These are phyloP conservation scores for Citropsis articulata DNA, from an alignment of 345 rosid species.

Conservation along the genomic window DNA sequence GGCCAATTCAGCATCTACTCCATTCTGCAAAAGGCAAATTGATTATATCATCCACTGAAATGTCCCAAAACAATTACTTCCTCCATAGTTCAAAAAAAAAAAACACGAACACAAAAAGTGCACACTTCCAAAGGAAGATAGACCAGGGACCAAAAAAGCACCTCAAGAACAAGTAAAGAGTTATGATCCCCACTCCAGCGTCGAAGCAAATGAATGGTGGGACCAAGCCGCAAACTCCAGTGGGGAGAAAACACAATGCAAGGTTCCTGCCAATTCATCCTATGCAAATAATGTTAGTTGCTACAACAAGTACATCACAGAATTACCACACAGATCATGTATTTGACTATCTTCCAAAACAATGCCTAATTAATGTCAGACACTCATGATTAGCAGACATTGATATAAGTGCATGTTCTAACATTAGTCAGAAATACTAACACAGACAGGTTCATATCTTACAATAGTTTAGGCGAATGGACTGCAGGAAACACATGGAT, in stretches of 20 bases:
- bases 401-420: background rate
- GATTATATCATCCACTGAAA: constrained; percentile 9
- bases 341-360: background rate
- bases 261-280: constrained; percentile 80
- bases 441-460: constrained; percentile 24
- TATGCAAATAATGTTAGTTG: constrained; percentile 32
- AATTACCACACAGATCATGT: background rate
- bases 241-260: constrained; percentile 76
- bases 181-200: constrained; percentile 71
- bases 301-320: background rate
- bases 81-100: background rate
- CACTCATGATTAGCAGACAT: background rate
- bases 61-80: constrained; percentile 3
- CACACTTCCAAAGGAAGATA: background rate
- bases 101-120: background rate
- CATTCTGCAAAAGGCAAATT: constrained; percentile 49
- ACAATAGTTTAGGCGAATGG: constrained; percentile 74
- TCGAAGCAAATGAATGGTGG: constrained; percentile 69
- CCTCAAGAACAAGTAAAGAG: constrained; percentile 82
- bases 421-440: background rate
- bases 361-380: background rate
- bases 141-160: constrained; percentile 19
- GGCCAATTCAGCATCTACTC: constrained; percentile 49
- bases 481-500: constrained; percentile 66
- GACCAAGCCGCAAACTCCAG: constrained; percentile 84